phyloP scores from a whole-genome alignment of 306 rosid genomes.

The Lotus japonicus region DNA sequence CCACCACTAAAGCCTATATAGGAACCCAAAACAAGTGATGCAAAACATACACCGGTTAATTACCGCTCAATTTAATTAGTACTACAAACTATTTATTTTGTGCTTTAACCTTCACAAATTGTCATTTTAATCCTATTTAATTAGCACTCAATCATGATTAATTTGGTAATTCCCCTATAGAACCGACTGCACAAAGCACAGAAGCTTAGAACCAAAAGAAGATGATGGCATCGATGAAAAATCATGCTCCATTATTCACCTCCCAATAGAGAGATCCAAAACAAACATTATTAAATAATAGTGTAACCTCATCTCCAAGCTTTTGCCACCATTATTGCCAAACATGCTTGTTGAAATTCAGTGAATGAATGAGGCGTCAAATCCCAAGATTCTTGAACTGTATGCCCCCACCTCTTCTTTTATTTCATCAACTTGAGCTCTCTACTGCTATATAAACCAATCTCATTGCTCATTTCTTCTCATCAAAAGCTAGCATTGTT shows the following conservation, averaged over 20 bases:
- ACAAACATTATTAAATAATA: constrained; percentile 13
- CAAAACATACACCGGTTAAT: no score
- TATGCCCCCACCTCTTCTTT: constrained; percentile 35
- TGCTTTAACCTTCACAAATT: no score
- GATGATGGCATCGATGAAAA: constrained; percentile 37
- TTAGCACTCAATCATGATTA: neutral
- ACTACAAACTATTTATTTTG: no score
- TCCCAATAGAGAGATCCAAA: constrained; percentile 22
- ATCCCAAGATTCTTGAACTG: constrained; percentile 62
- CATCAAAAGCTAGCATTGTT: constrained; percentile 21
- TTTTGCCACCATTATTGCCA: constrained; percentile 39
- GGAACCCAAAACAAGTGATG: no score
- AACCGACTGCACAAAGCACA: constrained; percentile 75
- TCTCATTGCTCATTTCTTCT: constrained; percentile 14
- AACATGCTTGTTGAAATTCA: constrained; percentile 34
- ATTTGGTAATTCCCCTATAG: constrained; percentile 1
- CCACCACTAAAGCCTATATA: constrained; percentile 21
- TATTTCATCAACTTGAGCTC: constrained; percentile 24
- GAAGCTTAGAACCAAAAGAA: constrained; percentile 34
- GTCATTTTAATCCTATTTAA: no score
- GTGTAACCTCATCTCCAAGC: constrained; percentile 27
- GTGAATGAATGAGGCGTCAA: constrained; percentile 41
- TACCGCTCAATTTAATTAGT: no score
- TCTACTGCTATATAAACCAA: constrained; percentile 37
- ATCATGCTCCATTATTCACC: constrained; percentile 24